phyloP scores from a whole-genome alignment of 2,329 filamentous ascomycete species.

The Sporothrix globosa region DNA sequence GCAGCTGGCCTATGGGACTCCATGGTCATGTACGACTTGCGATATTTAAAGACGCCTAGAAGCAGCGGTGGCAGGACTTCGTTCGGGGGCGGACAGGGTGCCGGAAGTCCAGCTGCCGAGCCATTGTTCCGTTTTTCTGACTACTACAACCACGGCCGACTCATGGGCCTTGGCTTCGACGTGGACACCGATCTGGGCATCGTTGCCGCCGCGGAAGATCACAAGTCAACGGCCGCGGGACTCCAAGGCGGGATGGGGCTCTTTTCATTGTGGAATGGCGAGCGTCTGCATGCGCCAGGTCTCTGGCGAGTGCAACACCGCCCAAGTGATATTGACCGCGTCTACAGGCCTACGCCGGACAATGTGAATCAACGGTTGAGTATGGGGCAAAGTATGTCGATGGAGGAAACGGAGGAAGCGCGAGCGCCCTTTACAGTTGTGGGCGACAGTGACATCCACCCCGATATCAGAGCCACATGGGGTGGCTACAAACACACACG shows the following conservation, averaged over 20 bases:
- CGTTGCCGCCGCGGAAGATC: conserved; percentile 58
- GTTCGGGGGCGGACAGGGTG: not conserved
- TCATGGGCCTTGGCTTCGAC: conserved; percentile 50
- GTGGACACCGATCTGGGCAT: conserved; percentile 54
- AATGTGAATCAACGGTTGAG: not conserved
- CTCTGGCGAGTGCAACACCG: conserved; percentile 36
- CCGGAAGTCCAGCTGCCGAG: conserved; percentile 29
- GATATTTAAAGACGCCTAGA: conserved; percentile 45
- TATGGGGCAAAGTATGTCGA: not conserved
- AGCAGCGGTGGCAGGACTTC: not conserved
- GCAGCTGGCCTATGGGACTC: conserved; percentile 54
- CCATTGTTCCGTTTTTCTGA: conserved; percentile 54
- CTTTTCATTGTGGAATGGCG: conserved; percentile 55
- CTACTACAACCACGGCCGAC: conserved; percentile 54
- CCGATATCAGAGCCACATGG: too few relatives aligned
- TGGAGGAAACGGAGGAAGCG: not conserved
- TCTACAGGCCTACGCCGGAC: conserved; percentile 17
- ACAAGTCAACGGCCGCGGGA: conserved; percentile 39
- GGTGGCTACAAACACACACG: not conserved
- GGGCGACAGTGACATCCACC: not conserved
- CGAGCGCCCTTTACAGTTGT: not conserved
- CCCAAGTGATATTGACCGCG: not conserved
- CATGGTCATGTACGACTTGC: conserved; percentile 62
- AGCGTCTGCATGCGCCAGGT: conserved; percentile 42
- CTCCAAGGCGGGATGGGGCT: conserved; percentile 53